Conservation (phyloP, 2,329 filamentous ascomycete genomes). For the Aspergillus versicolor region DNA sequence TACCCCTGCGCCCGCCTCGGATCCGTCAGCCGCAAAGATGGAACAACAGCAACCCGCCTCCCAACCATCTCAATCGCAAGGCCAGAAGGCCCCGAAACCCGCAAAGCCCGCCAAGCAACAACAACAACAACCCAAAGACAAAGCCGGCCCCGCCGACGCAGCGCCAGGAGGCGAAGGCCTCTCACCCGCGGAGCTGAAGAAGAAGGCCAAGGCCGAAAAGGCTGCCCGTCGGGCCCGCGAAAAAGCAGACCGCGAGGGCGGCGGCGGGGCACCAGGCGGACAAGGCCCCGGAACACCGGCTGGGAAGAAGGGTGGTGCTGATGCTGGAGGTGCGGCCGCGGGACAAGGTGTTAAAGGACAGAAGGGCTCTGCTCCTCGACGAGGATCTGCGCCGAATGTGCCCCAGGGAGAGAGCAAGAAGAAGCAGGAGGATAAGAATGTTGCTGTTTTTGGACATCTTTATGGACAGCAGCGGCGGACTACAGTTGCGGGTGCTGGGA, state of each 20-base stretch:
- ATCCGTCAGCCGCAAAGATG: slow-evolving; percentile 16
- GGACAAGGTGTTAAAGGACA: slow-evolving; percentile 33
- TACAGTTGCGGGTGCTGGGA: slow-evolving; percentile 59
- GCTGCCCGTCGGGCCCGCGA: slow-evolving; percentile 75
- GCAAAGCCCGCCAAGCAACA: slow-evolving; percentile 16
- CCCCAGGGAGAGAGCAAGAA: slow-evolving; percentile 48
- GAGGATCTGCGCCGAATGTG: slow-evolving; percentile 38
- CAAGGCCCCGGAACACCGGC: slow-evolving; percentile 15
- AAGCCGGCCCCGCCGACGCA: slow-evolving; percentile 23
- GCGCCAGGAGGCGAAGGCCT: slow-evolving; percentile 35
- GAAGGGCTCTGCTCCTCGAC: slow-evolving; percentile 30
- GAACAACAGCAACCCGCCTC: slow-evolving; percentile 9
- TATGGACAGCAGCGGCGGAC: slow-evolving; percentile 72
- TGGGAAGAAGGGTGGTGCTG: slow-evolving; percentile 33
- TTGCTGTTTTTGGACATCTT: slow-evolving; percentile 79
- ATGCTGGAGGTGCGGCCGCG: slow-evolving; percentile 23
- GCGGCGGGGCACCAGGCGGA: slow-evolving; percentile 33
- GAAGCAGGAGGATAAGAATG: slow-evolving; percentile 63
- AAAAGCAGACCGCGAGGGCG: slow-evolving; percentile 55
- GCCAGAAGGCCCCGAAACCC: slow-evolving; percentile 21
- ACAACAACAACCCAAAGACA: slow-evolving; percentile 23
- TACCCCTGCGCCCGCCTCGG: slow-evolving; percentile 19
- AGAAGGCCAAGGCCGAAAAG: slow-evolving; percentile 87
- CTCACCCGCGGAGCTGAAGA: slow-evolving; percentile 73
- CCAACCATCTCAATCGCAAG: slow-evolving; percentile 23